Percentiles rank a stretch among this genome's conserved stretches.
phyloP scores from a whole-genome alignment of 2,329 filamentous ascomycete genomes.

The Microsporum canis region DNA sequence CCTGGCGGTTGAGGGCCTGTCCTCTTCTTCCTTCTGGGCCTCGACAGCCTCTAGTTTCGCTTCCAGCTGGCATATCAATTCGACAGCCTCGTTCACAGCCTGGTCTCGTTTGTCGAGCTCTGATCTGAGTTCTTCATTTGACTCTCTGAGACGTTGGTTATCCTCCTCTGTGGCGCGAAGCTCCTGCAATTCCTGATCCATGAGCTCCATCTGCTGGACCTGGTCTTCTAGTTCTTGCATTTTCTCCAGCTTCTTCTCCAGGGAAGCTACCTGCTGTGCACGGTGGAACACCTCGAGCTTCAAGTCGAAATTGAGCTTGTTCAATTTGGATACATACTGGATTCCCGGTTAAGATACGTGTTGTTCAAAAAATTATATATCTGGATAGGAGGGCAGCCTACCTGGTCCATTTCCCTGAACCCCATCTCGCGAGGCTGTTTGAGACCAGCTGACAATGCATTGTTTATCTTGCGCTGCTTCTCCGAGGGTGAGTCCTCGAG shows the following conservation, averaged over 20 bases:
- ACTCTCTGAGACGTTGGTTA: conserved; percentile 27
- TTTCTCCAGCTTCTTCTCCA: conserved; percentile 30
- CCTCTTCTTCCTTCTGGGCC: conserved; percentile 1
- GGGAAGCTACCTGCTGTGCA: conserved; percentile 24
- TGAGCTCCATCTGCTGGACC: conserved; percentile 19
- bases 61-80: conserved; percentile 35
- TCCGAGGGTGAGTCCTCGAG: conserved; percentile 26
- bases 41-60: conserved; percentile 27
- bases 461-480: conserved; percentile 24
- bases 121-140: conserved; percentile 27
- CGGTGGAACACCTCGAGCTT: conserved; percentile 35
- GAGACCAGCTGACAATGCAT: conserved; percentile 21
- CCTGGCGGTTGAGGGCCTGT: conserved; percentile 19
- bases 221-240: conserved; percentile 30
- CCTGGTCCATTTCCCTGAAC: conserved; percentile 34
- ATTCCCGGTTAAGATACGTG: neutral
- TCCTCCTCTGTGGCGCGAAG: conserved; percentile 27
- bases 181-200: conserved; percentile 29
- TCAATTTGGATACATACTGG: conserved; percentile 35
- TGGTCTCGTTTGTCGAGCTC: conserved; percentile 32
- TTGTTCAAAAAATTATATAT: neutral
- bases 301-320: conserved; percentile 34
- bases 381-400: conserved; percentile 14
- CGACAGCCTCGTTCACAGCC: conserved; percentile 34
- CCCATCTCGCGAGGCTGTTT: conserved; percentile 32